A percentile compares a stretch with the other conserved stretches of the same genome.
Conservation (phyloP, 495 filamentous ascomycete species). For the Paragyromitra xinjiangensis region DNA sequence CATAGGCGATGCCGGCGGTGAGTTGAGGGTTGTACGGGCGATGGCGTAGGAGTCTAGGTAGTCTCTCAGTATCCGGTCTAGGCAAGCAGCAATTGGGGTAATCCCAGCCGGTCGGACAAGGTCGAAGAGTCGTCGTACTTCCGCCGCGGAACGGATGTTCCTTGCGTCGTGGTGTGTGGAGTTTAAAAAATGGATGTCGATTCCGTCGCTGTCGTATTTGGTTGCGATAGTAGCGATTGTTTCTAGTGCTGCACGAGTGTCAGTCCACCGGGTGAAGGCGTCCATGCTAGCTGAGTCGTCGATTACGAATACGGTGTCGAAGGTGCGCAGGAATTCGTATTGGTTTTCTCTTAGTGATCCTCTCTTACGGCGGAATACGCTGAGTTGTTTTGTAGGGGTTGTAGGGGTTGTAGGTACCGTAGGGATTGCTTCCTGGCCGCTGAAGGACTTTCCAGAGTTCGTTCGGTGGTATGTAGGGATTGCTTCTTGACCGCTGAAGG, state of each 20-base stretch:
- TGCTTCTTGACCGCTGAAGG: not conserved
- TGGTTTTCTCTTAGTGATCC: slow-evolving; percentile 65
- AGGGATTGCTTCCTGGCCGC: not conserved
- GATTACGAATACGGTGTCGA: slow-evolving; percentile 93
- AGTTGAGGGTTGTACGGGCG: slow-evolving; percentile 19
- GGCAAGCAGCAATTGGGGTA: slow-evolving; percentile 79
- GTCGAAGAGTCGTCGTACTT: slow-evolving; percentile 73
- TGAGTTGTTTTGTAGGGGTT: not conserved
- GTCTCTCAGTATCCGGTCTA: slow-evolving; percentile 76
- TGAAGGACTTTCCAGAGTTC: slow-evolving; percentile 10
- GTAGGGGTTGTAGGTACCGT: not conserved
- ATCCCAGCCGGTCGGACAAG: slow-evolving; percentile 69
- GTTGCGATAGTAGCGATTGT: slow-evolving; percentile 88
- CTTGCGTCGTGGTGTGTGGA: slow-evolving; percentile 54
- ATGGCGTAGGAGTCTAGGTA: slow-evolving; percentile 65
- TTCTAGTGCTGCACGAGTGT: slow-evolving; percentile 75
- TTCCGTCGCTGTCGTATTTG: slow-evolving; percentile 82
- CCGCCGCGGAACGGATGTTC: slow-evolving; percentile 43
- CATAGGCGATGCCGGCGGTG: slow-evolving; percentile 19
- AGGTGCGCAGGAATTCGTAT: slow-evolving; percentile 83
- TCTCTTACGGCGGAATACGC: not conserved
- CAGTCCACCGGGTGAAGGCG: slow-evolving; percentile 75
- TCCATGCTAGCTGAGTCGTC: slow-evolving; percentile 88
- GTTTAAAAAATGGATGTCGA: slow-evolving; percentile 96
- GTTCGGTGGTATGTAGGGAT: not conserved